These are phyloP conservation scores for Annona squamosa DNA, from an alignment of 164 flowering plant species.

Conservation along the genomic window DNA sequence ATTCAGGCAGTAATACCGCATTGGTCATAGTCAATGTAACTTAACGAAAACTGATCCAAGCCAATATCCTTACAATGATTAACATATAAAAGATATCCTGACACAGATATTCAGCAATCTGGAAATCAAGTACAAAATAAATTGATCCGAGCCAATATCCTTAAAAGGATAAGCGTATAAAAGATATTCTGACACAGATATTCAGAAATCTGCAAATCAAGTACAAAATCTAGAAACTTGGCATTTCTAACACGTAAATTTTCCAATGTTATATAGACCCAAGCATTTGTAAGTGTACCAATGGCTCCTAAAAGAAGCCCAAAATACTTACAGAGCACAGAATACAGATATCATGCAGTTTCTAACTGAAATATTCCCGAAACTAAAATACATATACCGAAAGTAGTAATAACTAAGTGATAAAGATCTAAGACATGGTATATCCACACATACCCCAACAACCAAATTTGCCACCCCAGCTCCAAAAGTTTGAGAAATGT, in stretches of 20 bases:
- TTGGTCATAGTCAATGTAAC: too few relatives aligned
- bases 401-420: background rate
- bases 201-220: background rate
- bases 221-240: background rate
- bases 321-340: too few relatives aligned
- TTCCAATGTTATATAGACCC: background rate
- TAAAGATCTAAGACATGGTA: background rate
- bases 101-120: too few relatives aligned
- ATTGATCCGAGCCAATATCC: too few relatives aligned
- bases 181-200: too few relatives aligned
- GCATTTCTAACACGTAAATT: background rate
- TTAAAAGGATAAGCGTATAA: too few relatives aligned
- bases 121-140: too few relatives aligned
- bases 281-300: background rate
- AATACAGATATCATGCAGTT: background rate
- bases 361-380: background rate
- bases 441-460: conserved; percentile 61
- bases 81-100: too few relatives aligned
- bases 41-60: too few relatives aligned
- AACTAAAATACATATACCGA: background rate
- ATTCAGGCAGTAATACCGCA: too few relatives aligned
- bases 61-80: too few relatives aligned
- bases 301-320: background rate
- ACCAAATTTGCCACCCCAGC: conserved; percentile 88
- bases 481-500: conserved; percentile 56